Evolutionary conservation across 73 alveolate species (phyloP).

Genomic region (Durusdinium trenchii): DNA sequence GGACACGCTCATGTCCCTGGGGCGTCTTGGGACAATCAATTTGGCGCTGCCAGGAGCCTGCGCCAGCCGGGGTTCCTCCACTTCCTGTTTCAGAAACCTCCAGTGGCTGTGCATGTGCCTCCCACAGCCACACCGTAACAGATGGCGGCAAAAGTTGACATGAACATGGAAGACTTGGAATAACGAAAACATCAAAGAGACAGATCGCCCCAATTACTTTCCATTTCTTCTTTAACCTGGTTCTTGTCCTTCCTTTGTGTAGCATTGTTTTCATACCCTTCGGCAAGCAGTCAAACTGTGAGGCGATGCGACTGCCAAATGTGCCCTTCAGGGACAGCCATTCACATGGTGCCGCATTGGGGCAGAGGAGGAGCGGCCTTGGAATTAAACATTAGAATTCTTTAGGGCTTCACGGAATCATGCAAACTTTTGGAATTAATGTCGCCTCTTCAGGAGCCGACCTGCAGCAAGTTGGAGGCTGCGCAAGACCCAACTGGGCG

Average conservation of each 20-base stretch:
- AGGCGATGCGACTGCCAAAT: conserved; percentile 76
- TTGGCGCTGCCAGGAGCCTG: conserved; percentile 23
- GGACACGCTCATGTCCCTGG: background rate
- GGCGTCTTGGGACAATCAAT: background rate
- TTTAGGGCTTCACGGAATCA: background rate
- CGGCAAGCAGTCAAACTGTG: too few species aligned
- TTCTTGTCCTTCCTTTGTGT: too few species aligned
- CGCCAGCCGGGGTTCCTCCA: conserved; percentile 70
- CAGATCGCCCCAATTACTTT: too few species aligned
- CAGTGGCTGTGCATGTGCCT: conserved; percentile 50
- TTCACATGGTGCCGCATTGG: conserved; percentile 92
- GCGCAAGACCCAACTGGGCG: conserved; percentile 73
- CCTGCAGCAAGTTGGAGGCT: conserved; percentile 38
- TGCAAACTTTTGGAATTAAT: background rate
- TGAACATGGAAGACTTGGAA: background rate
- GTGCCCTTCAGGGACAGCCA: conserved; percentile 83
- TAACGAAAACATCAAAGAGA: too few species aligned
- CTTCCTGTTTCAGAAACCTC: conserved; percentile 50
- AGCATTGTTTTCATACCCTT: too few species aligned
- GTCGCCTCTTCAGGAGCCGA: conserved; percentile 31
- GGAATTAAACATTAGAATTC: background rate
- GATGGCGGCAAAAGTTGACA: background rate
- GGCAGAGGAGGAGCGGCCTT: background rate
- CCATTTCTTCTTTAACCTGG: too few species aligned
- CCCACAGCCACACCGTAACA: too few species aligned